Conservation (phyloP, 1,284 basidiomycete genomes). For the Ustilago nuda region DNA sequence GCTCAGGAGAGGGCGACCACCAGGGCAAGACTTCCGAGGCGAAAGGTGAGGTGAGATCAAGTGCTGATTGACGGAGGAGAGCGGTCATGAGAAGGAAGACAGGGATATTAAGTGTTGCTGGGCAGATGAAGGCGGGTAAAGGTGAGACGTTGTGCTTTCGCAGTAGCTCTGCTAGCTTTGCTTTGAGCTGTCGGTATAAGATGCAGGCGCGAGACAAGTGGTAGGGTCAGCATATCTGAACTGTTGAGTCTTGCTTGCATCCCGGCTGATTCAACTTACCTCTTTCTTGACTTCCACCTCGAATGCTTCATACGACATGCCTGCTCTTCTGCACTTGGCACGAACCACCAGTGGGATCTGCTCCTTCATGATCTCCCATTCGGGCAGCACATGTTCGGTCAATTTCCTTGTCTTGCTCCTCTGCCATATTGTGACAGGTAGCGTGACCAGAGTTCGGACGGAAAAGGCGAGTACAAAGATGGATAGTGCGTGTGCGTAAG, state of each 20-base stretch:
- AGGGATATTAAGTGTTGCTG: slow-evolving; percentile 59
- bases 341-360: slow-evolving; percentile 70
- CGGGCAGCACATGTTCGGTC: slow-evolving; percentile 78
- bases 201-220: background rate
- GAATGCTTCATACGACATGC: slow-evolving; percentile 74
- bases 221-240: too few relatives aligned
- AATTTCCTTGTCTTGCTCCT: slow-evolving; percentile 76
- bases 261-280: slow-evolving; percentile 21
- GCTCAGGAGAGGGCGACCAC: slow-evolving; percentile 62
- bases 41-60: slow-evolving; percentile 49
- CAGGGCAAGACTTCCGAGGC: slow-evolving; percentile 59
- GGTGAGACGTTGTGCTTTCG: slow-evolving; percentile 59
- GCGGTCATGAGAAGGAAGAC: slow-evolving; percentile 60
- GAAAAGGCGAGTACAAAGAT: slow-evolving; percentile 80
- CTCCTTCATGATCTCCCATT: slow-evolving; percentile 74
- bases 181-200: slow-evolving; percentile 28
- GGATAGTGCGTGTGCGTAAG: slow-evolving; percentile 73
- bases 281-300: slow-evolving; percentile 68
- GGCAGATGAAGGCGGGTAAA: slow-evolving; percentile 52
- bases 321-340: slow-evolving; percentile 73
- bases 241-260: background rate
- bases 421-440: slow-evolving; percentile 86
- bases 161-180: slow-evolving; percentile 50
- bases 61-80: slow-evolving; percentile 54
- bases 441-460: slow-evolving; percentile 76